These are phyloP conservation scores for Carex arenaria DNA, from an alignment of 202 grass and related monocot genomes.

Conservation along the genomic window DNA sequence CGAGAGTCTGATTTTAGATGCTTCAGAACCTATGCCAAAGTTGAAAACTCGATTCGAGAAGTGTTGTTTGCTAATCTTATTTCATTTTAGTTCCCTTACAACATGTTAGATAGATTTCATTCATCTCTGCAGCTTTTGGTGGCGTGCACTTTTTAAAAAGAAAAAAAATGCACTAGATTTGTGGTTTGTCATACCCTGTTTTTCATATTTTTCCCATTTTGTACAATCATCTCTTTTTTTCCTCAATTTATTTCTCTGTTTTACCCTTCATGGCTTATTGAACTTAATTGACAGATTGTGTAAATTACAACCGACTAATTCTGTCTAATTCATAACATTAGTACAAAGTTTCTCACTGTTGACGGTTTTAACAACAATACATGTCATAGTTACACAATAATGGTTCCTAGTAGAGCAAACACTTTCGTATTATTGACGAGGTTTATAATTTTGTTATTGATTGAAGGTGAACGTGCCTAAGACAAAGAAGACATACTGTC, in stretches of 20 bases:
- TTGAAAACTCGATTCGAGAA: neutral
- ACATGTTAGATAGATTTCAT: neutral
- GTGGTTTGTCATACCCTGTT: no score
- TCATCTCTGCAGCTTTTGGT: neutral
- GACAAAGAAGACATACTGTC: conserved; percentile 93
- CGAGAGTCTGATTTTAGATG: neutral
- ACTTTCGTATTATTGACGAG: neutral
- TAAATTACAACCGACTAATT: neutral
- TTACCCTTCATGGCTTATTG: neutral
- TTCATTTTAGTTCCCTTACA: neutral
- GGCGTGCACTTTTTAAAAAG: no score
- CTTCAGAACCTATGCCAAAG: neutral
- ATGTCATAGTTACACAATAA: neutral
- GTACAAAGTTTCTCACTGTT: neutral
- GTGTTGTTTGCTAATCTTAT: neutral
- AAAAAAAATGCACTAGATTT: no score
- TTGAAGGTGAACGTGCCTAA: conserved; percentile 87
- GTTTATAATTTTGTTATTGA: neutral
- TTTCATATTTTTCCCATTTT: neutral
- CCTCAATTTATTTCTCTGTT: neutral
- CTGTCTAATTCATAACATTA: neutral
- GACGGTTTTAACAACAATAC: neutral
- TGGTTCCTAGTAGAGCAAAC: neutral
- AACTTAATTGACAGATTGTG: neutral
- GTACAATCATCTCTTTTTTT: neutral